These are phyloP conservation scores for Berberis thunbergii DNA, from an alignment of 164 flowering plant species.

Conservation along the genomic window DNA sequence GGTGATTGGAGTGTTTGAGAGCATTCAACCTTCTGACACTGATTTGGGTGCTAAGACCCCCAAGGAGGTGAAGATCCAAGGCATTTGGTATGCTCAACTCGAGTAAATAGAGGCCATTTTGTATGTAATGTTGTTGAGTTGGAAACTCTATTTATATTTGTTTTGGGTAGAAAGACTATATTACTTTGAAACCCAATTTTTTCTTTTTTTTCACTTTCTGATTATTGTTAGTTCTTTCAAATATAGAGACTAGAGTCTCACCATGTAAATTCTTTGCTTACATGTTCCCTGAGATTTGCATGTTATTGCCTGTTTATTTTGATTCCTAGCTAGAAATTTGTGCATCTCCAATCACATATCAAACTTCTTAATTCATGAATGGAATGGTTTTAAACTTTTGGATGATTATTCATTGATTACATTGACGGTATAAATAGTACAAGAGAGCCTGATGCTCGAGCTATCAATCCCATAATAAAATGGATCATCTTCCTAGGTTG, in stretches of 20 bases:
- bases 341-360: too few species aligned
- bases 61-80: conserved; percentile 93
- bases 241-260: neutral
- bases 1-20: conserved; percentile 89
- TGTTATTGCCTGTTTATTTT: too few species aligned
- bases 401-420: too few species aligned
- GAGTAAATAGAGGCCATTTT: conserved; percentile 27
- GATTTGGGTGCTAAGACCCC: conserved; percentile 91
- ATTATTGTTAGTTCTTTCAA: neutral
- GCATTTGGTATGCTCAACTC: conserved; percentile 94
- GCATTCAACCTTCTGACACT: conserved; percentile 91
- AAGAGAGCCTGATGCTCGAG: too few species aligned
- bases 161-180: neutral
- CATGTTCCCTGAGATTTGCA: too few species aligned
- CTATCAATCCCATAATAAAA: too few species aligned
- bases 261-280: neutral
- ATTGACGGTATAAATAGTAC: too few species aligned
- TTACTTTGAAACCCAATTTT: neutral
- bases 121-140: neutral
- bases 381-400: too few species aligned
- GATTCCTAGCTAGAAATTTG: too few species aligned
- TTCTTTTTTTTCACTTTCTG: neutral
- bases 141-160: neutral
- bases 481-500: too few species aligned
- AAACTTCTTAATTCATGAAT: too few species aligned